Percentiles rank a stretch among this genome's conserved stretches.
phyloP scores from a whole-genome alignment of 1,284 basidiomycete genomes.

The Apiotrichum mycotoxinovorans region DNA sequence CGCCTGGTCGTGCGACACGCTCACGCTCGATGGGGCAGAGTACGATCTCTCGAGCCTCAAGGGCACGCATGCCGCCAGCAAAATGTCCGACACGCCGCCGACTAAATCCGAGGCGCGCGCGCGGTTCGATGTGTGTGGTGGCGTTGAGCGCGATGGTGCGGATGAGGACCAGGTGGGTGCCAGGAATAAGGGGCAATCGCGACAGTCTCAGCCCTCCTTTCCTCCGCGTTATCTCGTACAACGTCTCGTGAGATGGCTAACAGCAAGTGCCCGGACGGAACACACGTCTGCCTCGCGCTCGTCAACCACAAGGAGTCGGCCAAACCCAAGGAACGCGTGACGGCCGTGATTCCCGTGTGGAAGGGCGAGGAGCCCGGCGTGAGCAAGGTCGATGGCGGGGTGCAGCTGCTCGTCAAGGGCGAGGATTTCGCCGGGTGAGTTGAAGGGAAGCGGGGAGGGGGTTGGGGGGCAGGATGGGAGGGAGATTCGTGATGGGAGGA shows the following conservation, averaged over 20 bases:
- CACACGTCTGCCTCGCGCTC: conserved; percentile 42
- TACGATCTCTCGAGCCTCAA: conserved; percentile 39
- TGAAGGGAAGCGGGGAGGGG: background rate
- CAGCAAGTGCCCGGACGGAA: conserved; percentile 41
- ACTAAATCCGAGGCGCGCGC: conserved; percentile 40
- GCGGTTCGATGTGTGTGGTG: conserved; percentile 36
- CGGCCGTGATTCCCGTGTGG: conserved; percentile 48
- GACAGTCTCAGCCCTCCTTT: too few species aligned
- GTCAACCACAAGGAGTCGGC: conserved; percentile 44
- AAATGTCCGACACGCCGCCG: conserved; percentile 41
- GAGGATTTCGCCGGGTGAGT: conserved; percentile 47
- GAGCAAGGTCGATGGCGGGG: conserved; percentile 29
- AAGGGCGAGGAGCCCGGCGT: conserved; percentile 31
- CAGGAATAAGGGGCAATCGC: too few species aligned
- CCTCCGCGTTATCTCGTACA: background rate
- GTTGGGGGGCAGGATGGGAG: too few species aligned
- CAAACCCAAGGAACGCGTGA: conserved; percentile 38
- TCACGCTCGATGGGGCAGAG: background rate
- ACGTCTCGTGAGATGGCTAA: background rate
- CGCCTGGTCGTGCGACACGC: conserved; percentile 7
- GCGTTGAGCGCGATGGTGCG: conserved; percentile 28
- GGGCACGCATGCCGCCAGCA: conserved; percentile 24
- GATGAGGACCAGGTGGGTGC: conserved; percentile 46
- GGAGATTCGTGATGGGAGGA: too few species aligned
- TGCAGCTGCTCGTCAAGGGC: conserved; percentile 33